phyloP scores from a whole-genome alignment of 148 eudicot genomes.

The Rhododendron molle region DNA sequence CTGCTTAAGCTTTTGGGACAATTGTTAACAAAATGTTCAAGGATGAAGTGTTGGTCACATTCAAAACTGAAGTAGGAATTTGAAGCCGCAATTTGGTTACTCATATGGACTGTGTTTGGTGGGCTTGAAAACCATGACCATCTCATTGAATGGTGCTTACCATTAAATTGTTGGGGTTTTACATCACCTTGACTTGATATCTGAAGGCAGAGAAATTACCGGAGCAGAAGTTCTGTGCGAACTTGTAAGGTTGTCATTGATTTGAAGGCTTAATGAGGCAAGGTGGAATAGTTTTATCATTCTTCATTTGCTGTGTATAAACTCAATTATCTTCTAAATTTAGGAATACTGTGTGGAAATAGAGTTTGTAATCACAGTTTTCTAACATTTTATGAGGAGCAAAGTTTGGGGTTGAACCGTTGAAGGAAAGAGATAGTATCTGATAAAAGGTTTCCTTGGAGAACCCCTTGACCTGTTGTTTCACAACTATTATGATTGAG shows the following conservation, averaged over 20 bases:
- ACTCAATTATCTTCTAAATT: background rate
- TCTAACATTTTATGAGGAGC: background rate
- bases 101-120: background rate
- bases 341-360: background rate
- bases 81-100: background rate
- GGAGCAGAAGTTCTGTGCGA: background rate
- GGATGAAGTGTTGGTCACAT: background rate
- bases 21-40: background rate
- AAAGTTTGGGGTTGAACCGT: slow-evolving; percentile 1
- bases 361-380: background rate
- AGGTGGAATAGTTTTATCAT: background rate
- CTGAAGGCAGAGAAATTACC: background rate
- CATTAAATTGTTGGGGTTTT: background rate
- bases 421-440: background rate
- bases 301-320: background rate
- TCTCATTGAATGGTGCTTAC: background rate
- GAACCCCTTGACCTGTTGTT: background rate
- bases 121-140: background rate
- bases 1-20: background rate
- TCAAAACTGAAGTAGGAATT: background rate
- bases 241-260: slow-evolving; percentile 2
- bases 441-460: background rate
- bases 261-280: background rate
- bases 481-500: background rate
- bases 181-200: background rate